Evolutionary conservation across 2,329 filamentous ascomycete genomes (phyloP).

Genomic region (Albophoma yamanashiensis): DNA sequence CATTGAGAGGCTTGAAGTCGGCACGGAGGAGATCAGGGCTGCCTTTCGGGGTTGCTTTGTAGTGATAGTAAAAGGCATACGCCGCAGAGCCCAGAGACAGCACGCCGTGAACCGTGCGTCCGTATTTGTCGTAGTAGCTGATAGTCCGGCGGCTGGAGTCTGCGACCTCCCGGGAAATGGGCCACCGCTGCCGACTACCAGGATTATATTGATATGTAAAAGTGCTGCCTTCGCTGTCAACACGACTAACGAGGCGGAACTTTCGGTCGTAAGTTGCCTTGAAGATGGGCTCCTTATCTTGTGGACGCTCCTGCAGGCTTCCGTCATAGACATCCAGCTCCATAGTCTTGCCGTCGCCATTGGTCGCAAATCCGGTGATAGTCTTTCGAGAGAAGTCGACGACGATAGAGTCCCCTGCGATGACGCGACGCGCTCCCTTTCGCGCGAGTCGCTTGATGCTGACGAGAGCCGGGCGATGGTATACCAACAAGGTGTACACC

Average conservation of each 20-base stretch:
- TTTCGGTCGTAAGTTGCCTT: slow-evolving; percentile 17
- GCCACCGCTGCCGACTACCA: slow-evolving; percentile 10
- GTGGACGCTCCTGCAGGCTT: slow-evolving; percentile 9
- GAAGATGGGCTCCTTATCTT: slow-evolving; percentile 10
- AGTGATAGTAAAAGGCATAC: slow-evolving; percentile 23
- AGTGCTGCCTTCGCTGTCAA: slow-evolving; percentile 9
- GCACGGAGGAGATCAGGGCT: slow-evolving; percentile 22
- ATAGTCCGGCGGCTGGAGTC: slow-evolving; percentile 10
- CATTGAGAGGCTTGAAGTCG: slow-evolving; percentile 12
- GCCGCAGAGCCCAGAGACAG: slow-evolving; percentile 14
- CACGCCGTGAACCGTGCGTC: slow-evolving; percentile 19
- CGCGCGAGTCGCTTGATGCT: slow-evolving; percentile 20
- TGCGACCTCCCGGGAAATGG: slow-evolving; percentile 14
- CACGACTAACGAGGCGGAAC: slow-evolving; percentile 13
- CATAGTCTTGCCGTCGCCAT: slow-evolving; percentile 14
- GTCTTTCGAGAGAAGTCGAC: slow-evolving; percentile 18
- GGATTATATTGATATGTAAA: slow-evolving; percentile 16
- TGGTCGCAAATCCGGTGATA: slow-evolving; percentile 19
- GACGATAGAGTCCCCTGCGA: slow-evolving; percentile 16
- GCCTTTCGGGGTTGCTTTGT: slow-evolving; percentile 20
- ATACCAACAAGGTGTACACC: slow-evolving; percentile 20
- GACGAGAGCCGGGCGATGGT: slow-evolving; percentile 19
- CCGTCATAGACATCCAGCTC: slow-evolving; percentile 19
- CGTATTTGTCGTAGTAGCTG: slow-evolving; percentile 22
- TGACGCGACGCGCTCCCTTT: slow-evolving; percentile 16